Evolutionary conservation across 352 stramenopile species (phyloP), one percentile per base, ranked within the genome.

Genomic region (Phytophthora rubi): DNA sequence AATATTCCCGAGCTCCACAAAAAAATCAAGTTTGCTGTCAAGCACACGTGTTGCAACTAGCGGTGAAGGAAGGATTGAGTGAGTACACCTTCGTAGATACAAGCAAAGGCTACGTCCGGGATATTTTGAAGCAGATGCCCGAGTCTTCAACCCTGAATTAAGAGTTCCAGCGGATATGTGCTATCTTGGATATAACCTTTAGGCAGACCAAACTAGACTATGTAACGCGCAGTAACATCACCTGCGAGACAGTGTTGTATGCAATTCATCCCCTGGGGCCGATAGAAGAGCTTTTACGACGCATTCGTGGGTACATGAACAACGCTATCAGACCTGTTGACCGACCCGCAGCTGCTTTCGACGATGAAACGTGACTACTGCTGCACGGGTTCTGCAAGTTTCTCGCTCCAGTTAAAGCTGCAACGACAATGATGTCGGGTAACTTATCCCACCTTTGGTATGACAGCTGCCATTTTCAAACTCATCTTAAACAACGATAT

Each of bases 381-480:
- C 62, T 73, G 2, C 6, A 61, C 0, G 49, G 59, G 7, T 62
- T 64, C 12, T 55, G 35, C 13, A 56, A 51, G 0, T 68, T 68
- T 9, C 53, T 75, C 45, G 62, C 51, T 15, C 52, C 57, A 13
- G 51, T 75, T 6, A 70, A 71, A 7, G 68, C 59, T 6, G 61
- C 68, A 13, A 75, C 60, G 2, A 61, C 48, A 0, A 45, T 74
- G 35, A 51, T 66, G 35, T 61, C 61, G 2, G 57, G 56, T 23
- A 70, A 45, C 47, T 4, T 75, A 70, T 26, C 56, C 61, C 0
- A 75, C 61, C 0, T 61, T 75, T 32, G 68, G 56, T 18, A 70
- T 64, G 55, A 15, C 63, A 4, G 21, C 53, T 0, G 48, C 63
- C 4, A 39, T 65, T 0, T 65, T 28, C 13, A 47, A 57, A 2